Evolutionary conservation across 345 rosid genomes (phyloP).

Genomic region (Rubroshorea leprosula): DNA sequence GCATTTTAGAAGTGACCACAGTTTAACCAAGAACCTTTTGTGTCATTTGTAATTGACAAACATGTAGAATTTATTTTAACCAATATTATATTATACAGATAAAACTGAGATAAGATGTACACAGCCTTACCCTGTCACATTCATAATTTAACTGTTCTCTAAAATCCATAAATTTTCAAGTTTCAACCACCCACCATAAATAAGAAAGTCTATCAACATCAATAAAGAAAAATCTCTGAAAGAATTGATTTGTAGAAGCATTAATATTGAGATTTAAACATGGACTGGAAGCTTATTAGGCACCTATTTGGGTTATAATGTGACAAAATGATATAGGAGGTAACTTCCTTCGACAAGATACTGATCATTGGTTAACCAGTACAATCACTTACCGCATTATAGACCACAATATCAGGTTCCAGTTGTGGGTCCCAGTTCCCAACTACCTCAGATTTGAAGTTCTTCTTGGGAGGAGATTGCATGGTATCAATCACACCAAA

Average conservation of each 20-base stretch:
- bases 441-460: slow-evolving; percentile 45
- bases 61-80: too few species aligned
- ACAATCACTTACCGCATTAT: slow-evolving; percentile 67
- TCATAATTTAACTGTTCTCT: too few species aligned
- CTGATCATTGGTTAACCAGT: slow-evolving; percentile 3
- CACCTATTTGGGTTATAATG: background rate
- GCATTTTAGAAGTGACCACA: too few species aligned
- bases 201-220: background rate
- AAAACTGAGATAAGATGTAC: too few species aligned
- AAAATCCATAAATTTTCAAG: too few species aligned
- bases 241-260: background rate
- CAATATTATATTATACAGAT: too few species aligned
- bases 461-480: slow-evolving; percentile 81
- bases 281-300: background rate
- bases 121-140: too few species aligned
- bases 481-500: slow-evolving; percentile 83
- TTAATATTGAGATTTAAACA: background rate
- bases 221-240: too few species aligned
- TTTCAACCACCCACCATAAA: too few species aligned
- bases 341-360: background rate
- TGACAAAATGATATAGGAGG: background rate
- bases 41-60: too few species aligned
- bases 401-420: slow-evolving; percentile 80
- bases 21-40: too few species aligned
- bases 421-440: slow-evolving; percentile 72